phyloP scores from a whole-genome alignment of 768 basidiomycete genomes.

The Boletus pseudopeckii region DNA sequence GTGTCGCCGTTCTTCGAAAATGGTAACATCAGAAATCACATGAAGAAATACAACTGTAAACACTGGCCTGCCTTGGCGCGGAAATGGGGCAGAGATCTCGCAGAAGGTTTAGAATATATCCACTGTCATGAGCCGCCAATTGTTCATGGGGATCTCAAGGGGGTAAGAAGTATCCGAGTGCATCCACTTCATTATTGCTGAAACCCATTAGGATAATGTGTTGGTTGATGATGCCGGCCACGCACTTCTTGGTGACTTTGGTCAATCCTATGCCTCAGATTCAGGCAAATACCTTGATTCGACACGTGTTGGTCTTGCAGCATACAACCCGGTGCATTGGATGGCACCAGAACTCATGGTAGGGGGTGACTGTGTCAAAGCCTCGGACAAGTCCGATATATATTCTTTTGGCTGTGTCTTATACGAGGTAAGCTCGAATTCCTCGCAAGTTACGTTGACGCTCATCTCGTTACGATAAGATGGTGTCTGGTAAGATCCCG shows the following conservation, averaged over 20 bases:
- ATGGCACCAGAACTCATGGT: conserved; percentile 27
- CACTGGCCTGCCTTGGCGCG: conserved; percentile 8
- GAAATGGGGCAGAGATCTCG: conserved; percentile 14
- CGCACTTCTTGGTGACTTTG: conserved; percentile 28
- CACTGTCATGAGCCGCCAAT: conserved; percentile 28
- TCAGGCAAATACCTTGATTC: conserved; percentile 25
- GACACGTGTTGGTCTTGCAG: conserved; percentile 14
- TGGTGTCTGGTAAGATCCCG: conserved; percentile 15
- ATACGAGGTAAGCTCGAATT: conserved; percentile 25
- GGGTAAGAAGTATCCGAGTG: conserved; percentile 18
- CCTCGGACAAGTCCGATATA: conserved; percentile 19
- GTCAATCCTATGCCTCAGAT: conserved; percentile 25
- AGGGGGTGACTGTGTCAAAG: conserved; percentile 1
- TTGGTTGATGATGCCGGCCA: conserved; percentile 13
- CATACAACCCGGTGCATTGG: conserved; percentile 15
- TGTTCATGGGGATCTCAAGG: conserved; percentile 42
- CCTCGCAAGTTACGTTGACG: background rate
- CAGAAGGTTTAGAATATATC: conserved; percentile 22
- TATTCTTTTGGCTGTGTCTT: conserved; percentile 29
- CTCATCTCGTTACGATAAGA: conserved; percentile 11
- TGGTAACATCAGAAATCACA: conserved; percentile 14
- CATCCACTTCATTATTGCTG: background rate
- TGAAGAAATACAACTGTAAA: background rate
- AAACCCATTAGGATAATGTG: conserved; percentile 22
- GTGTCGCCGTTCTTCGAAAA: conserved; percentile 23